Base-by-base conservation (phyloP, 495 filamentous ascomycete species). In the Penicillium goetzii region DNA sequence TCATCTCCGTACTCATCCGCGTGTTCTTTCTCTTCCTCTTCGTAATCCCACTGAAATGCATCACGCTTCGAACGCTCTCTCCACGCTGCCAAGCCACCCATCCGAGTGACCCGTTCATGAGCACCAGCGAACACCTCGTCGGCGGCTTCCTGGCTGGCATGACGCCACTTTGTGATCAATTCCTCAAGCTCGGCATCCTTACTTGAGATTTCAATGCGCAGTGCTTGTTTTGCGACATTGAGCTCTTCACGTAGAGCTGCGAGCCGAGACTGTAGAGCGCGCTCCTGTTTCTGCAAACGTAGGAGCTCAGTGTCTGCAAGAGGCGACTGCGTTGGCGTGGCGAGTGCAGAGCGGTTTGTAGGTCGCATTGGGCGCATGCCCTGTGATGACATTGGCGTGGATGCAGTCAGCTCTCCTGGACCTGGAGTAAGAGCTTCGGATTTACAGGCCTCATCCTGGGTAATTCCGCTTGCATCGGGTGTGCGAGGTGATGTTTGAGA, bases 51-150 rank as follows among this genome's bases (percentile, higher is more conserved):
- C 40, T 74, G 68, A 38, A 72, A 61, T 12, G 66, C 63, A 63
- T 78, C 75, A 58, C 76, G 69, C 60, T 76, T 76, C 64, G 78
- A 79, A 49, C 70, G 75, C 50, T 81, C 78, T 63, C 72, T 77
- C 85, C 86, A 86, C 8, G 74, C 86, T 0, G 69, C 71, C 54
- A 88, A 72, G 0, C 87, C 87, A 15, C 87, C 87, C 83, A 88
- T 87, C 12, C 71, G 67, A 4, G 72, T 45, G 12, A 84, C 73
- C 15, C 80, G 69, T 23, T 81, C 80, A 54, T 72, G 74, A 3
- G 80, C 79, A 26, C 64, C 68, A 8, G 53, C 60, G 43, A 83
- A 85, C 0, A 83, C 79, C 59, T 82, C 83, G 53, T 86, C 83
- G 4, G 84, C 84, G 21, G 81, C 83, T 15, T 74, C 72, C 67